phyloP scores from a whole-genome alignment of 1,284 basidiomycete genomes.

The Tremellales sp. region DNA sequence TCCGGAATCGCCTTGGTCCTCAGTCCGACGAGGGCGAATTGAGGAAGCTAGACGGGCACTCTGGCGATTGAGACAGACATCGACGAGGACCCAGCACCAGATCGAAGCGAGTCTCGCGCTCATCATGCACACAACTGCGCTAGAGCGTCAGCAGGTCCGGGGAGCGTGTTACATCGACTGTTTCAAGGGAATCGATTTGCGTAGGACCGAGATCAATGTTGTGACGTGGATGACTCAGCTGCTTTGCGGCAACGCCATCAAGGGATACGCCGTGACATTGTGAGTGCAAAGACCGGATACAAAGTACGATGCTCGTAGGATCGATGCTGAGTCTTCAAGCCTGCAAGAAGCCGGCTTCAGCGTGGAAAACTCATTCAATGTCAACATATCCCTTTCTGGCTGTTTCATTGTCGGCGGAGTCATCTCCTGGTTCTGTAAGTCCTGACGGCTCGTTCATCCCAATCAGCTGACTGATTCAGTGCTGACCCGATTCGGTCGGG shows the following conservation, averaged over 20 bases:
- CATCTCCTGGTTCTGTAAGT: slow-evolving; percentile 45
- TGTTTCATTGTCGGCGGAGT: slow-evolving; percentile 46
- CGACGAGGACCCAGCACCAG: slow-evolving; percentile 15
- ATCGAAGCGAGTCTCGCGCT: slow-evolving; percentile 23
- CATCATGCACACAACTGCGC: slow-evolving; percentile 36
- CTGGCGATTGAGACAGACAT: slow-evolving; percentile 11
- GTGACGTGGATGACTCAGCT: slow-evolving; percentile 28
- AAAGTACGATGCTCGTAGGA: no score
- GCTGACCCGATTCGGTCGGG: slow-evolving; percentile 43
- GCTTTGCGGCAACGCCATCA: slow-evolving; percentile 24
- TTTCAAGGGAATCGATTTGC: slow-evolving; percentile 24
- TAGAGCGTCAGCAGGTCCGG: slow-evolving; percentile 25
- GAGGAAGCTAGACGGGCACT: slow-evolving; percentile 21
- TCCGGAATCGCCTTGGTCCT: slow-evolving; percentile 42
- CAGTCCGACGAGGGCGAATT: slow-evolving; percentile 28
- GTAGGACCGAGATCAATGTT: slow-evolving; percentile 30
- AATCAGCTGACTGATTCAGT: no score
- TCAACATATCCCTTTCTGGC: slow-evolving; percentile 45
- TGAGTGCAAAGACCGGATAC: no score
- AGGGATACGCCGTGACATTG: slow-evolving; percentile 32
- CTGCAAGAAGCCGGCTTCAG: slow-evolving; percentile 48
- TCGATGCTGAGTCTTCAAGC: slow-evolving; percentile 1
- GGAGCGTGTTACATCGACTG: slow-evolving; percentile 31
- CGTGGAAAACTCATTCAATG: slow-evolving; percentile 40
- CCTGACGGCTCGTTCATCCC: no score